Evolutionary conservation across 2,329 filamentous ascomycete species (phyloP), one percentile per base, ranked within the genome.

Genomic region (Scedosporium boydii): DNA sequence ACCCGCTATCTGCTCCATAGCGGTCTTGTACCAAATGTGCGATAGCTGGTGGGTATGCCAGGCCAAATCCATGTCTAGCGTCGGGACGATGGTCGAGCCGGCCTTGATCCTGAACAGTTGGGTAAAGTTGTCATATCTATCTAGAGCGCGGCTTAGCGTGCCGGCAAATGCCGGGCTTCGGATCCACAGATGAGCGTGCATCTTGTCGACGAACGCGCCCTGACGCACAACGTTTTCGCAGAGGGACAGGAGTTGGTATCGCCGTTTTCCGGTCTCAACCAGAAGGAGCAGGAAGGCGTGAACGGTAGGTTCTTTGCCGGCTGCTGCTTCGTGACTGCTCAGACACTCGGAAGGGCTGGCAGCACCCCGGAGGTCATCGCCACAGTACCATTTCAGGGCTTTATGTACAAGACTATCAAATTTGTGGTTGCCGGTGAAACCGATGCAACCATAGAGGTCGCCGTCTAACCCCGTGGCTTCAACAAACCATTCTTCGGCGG

Each of bases 11-110:
- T 60, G 51, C 46, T 67, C 66, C 55, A 66, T 66, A 0, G 61
- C 64, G 23, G 62, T 42, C 0, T 63, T 63, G 62, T 78, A 78
- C 1, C 62, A 14, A 1, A 27, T 63, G 0, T 73, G 68, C 1
- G 69, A 71, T 57, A 72, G 73, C 61, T 77, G 76, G 59, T 78
- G 75, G 0, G 77, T 79, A 58, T 78, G 75, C 77, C 77, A 79
- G 0, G 71, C 71, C 0, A 79, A 67, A 63, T 79, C 76, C 18
- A 79, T 72, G 63, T 78, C 76, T 4, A 77, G 65, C 0, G 76
- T 77, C 0, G 77, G 77, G 2, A 78, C 76, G 3, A 75, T 63
- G 14, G 70, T 72, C 9, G 27, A 69, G 5, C 62, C 62, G 4
- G 69, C 68, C 60, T 73, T 67, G 0, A 66, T 62, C 38, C 66